A percentile compares a stretch with the other conserved stretches of the same genome.
Conservation (phyloP, 2,329 filamentous ascomycete species). For the Phyllosticta citriasiana region DNA sequence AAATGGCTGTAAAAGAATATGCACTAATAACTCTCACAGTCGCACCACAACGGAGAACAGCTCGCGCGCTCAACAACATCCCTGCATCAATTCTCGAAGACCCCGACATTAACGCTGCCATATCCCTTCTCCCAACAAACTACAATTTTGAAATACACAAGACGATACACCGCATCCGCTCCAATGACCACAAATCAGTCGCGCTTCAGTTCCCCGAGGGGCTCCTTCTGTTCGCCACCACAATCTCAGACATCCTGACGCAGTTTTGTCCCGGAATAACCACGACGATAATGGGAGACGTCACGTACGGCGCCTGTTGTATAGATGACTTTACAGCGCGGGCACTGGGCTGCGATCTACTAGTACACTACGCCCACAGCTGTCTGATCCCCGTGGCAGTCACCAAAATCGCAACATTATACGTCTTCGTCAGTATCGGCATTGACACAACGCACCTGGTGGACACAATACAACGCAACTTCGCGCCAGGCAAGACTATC, state of each 20-base stretch:
- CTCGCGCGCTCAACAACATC: conserved; percentile 82
- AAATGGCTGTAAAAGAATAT: not conserved
- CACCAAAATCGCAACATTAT: conserved; percentile 92
- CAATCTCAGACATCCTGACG: conserved; percentile 90
- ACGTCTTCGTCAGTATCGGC: conserved; percentile 96
- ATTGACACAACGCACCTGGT: conserved; percentile 86
- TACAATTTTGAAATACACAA: conserved; percentile 99
- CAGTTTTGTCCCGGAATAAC: conserved; percentile 88
- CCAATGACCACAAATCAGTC: conserved; percentile 66
- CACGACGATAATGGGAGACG: conserved; percentile 97
- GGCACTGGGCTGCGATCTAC: conserved; percentile 83
- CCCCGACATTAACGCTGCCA: conserved; percentile 74
- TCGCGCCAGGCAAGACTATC: conserved; percentile 72
- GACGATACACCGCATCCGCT: conserved; percentile 88
- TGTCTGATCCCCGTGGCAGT: conserved; percentile 94
- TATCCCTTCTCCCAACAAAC: conserved; percentile 80
- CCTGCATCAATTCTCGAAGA: conserved; percentile 80
- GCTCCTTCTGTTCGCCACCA: conserved; percentile 88
- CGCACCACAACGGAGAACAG: conserved; percentile 59
- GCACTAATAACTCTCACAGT: conserved; percentile 38
- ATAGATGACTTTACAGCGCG: conserved; percentile 97
- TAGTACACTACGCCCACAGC: conserved; percentile 95
- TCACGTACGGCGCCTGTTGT: conserved; percentile 96
- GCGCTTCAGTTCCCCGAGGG: conserved; percentile 98
- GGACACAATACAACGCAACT: conserved; percentile 80